phyloP scores from a whole-genome alignment of 108 stramenopile species.

The Phaeodactylum tricornutum region DNA sequence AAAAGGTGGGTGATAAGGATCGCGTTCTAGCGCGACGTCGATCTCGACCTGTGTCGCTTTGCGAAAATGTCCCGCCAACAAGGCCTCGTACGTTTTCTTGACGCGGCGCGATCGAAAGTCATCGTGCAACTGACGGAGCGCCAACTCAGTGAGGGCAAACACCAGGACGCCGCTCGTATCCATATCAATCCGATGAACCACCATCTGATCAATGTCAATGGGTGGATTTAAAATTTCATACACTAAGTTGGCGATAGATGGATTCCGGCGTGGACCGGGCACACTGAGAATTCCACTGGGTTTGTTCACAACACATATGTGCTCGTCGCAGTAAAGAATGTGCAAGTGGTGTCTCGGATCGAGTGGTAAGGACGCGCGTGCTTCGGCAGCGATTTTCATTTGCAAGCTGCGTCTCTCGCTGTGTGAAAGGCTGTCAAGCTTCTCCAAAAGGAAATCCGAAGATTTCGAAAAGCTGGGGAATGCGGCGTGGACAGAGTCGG shows the following conservation, averaged over 20 bases:
- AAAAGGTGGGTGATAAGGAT: constrained; percentile 64
- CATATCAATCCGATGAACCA: constrained; percentile 79
- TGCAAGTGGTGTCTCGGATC: constrained; percentile 17
- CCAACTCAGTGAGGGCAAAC: constrained; percentile 42
- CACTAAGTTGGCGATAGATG: constrained; percentile 43
- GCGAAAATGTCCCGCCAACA: constrained; percentile 26
- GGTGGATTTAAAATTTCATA: constrained; percentile 26
- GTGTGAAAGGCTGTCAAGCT: too few relatives aligned
- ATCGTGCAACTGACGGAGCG: constrained; percentile 40
- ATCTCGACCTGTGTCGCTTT: constrained; percentile 40
- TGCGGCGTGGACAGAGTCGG: too few relatives aligned
- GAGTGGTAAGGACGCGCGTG: constrained; percentile 13
- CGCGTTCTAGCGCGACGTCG: constrained; percentile 55
- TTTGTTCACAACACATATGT: constrained; percentile 58
- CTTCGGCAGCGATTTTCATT: constrained; percentile 24
- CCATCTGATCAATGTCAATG: constrained; percentile 46
- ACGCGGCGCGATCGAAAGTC: constrained; percentile 40
- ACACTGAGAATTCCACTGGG: constrained; percentile 55
- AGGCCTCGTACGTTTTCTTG: constrained; percentile 34
- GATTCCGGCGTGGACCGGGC: constrained; percentile 61
- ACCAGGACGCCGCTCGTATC: constrained; percentile 63
- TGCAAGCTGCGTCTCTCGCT: too few relatives aligned
- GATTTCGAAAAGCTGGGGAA: too few relatives aligned
- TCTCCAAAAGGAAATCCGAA: too few relatives aligned
- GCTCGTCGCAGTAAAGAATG: constrained; percentile 44